Percentiles rank a stretch among this genome's conserved stretches.
Conservation (phyloP, 257 asterid genomes). For the Ehretia macrophylla region DNA sequence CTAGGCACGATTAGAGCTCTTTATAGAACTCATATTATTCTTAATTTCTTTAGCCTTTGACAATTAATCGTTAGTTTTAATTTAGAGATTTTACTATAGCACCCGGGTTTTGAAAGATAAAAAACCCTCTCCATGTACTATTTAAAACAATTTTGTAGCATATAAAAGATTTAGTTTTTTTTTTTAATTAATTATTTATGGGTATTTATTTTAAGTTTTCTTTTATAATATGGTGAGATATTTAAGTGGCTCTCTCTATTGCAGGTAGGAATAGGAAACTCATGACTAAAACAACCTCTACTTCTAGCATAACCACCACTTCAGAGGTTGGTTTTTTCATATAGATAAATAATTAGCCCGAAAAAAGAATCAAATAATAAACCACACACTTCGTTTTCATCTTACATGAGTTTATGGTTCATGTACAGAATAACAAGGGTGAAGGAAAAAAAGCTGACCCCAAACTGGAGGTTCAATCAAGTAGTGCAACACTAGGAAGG, state of each 20-base stretch:
- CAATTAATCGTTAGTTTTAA: neutral
- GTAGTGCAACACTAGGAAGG: constrained; percentile 10
- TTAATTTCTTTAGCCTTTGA: constrained; percentile 40
- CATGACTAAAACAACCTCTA: constrained; percentile 22
- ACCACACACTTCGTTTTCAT: neutral
- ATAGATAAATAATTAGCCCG: neutral
- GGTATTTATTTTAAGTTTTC: too few species aligned
- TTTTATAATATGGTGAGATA: too few species aligned
- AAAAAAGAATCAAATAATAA: neutral
- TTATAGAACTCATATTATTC: too few species aligned
- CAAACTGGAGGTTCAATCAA: constrained; percentile 20
- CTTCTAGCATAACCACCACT: constrained; percentile 25
- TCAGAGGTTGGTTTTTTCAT: constrained; percentile 49
- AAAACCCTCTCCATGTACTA: too few species aligned
- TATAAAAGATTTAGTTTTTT: neutral
- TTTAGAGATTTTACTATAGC: too few species aligned
- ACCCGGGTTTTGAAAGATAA: too few species aligned
- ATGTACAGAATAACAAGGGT: constrained; percentile 33
- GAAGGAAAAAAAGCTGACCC: constrained; percentile 27
- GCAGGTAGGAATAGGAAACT: constrained; percentile 69
- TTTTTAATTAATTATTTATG: too few species aligned
- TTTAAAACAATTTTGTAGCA: constrained; percentile 1
- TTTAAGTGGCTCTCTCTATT: constrained; percentile 14
- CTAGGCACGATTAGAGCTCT: constrained; percentile 48
- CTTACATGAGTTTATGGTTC: constrained; percentile 9